Conservation (phyloP, 129 eudicot genomes). For the Heracleum sosnowskyi region DNA sequence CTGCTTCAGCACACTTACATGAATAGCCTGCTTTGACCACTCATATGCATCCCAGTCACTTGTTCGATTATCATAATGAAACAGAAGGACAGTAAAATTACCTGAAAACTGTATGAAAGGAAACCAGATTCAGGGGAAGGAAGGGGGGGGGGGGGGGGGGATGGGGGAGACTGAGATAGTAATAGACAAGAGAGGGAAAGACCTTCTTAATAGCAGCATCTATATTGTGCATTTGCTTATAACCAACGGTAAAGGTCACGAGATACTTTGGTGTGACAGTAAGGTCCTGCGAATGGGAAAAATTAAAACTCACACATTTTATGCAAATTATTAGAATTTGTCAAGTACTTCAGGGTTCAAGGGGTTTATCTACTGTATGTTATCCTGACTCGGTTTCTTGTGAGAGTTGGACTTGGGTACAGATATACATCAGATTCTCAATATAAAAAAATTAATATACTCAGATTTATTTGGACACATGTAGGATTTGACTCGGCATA, state of each 20-base stretch:
- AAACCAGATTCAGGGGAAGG: neutral
- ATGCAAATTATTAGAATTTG: neutral
- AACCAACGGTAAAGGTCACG: conserved; percentile 48
- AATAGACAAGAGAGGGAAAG: neutral
- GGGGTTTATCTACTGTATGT: neutral
- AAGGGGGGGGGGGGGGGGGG: no score
- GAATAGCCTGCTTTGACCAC: conserved; percentile 46
- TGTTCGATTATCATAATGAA: conserved; percentile 44
- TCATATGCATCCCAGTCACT: conserved; percentile 42
- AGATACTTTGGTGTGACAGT: conserved; percentile 39
- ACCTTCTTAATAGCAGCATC: conserved; percentile 44
- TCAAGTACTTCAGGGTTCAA: neutral
- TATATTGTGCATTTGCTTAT: conserved; percentile 27
- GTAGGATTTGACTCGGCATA: neutral
- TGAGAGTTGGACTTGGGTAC: neutral
- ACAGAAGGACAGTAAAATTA: conserved; percentile 36
- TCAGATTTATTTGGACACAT: neutral
- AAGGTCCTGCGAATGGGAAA: conserved; percentile 30
- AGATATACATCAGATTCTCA: neutral
- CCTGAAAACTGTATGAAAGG: conserved; percentile 29
- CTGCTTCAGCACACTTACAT: conserved; percentile 35
- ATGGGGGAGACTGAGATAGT: neutral
- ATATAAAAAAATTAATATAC: neutral
- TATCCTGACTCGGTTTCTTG: neutral
- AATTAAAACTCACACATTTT: neutral